Evolutionary conservation across 345 rosid species (phyloP), one percentile per base, ranked within the genome.

Genomic region (Litchi chinensis): DNA sequence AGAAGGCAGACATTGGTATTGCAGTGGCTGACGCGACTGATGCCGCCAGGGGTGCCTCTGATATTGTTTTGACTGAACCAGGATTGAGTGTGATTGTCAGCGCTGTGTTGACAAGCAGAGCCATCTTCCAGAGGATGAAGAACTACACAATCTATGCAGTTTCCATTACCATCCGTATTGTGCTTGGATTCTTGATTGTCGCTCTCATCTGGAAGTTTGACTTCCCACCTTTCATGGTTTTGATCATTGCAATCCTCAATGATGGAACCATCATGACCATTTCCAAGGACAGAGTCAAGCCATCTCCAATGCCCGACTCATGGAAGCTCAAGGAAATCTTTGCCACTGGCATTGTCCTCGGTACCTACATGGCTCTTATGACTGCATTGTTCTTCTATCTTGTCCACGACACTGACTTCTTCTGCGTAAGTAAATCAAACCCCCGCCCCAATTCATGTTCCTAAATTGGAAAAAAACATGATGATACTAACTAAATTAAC

Each of bases 241-340:
- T 93, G 78, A 87, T 93, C 86, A 93, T 93, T 12, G 94, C 95
- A 52, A 87, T 93, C 83, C 86, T 93, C 76, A 93, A 93, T 3
- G 97, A 93, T 26, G 97, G 97, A 73, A 93, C 97, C 43, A 91
- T 93, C 80, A 93, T 91, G 95, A 93, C 97, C 56, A 93, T 93
- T 77, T 89, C 97, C 66, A 91, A 86, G 82, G 97, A 91, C 64
- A 89, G 92, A 65, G 95, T 93, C 5, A 91, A 88, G 85, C 97
- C 97, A 43, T 93, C 97, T 62, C 97, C 97, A 0, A 59, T 87
- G 60, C 95, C 94, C 1, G 95, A 93, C 83, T 90, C 97, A 15
- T 91, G 97, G 97, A 91, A 90, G 79, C 94, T 93, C 74, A 86
- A 86, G 46, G 95, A 91, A 81, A 93, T 93, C 81, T 93, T 93